These are phyloP conservation scores for Ensete glaucum DNA, from an alignment of 176 grass and related monocot species.

Conservation along the genomic window DNA sequence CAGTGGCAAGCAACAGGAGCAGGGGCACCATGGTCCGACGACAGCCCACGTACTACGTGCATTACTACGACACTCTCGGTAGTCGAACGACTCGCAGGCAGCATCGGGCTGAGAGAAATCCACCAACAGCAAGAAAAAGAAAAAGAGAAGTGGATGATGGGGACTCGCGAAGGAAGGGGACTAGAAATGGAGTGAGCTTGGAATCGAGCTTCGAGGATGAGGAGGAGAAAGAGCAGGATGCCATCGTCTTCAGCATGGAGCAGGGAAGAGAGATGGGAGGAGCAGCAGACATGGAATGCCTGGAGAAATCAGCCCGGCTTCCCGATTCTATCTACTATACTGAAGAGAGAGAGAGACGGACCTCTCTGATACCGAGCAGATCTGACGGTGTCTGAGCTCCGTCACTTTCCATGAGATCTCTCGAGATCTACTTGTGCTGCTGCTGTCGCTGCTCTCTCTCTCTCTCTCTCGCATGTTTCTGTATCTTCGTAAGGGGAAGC, in stretches of 20 bases:
- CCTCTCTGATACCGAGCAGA: too few species aligned
- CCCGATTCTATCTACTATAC: too few species aligned
- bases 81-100: not conserved
- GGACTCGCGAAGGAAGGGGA: not conserved
- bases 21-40: too few species aligned
- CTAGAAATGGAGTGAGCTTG: not conserved
- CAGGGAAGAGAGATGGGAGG: not conserved
- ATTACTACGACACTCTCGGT: not conserved
- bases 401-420: not conserved
- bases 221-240: not conserved
- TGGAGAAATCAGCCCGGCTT: not conserved
- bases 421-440: not conserved
- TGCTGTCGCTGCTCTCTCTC: not conserved
- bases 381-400: not conserved
- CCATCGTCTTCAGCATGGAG: not conserved
- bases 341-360: too few species aligned
- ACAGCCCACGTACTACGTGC: not conserved
- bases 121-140: too few species aligned
- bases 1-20: too few species aligned
- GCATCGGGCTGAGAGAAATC: too few species aligned
- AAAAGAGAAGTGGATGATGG: not conserved
- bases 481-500: too few species aligned
- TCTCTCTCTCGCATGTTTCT: too few species aligned
- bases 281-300: slow-evolving; percentile 12
- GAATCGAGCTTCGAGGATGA: slow-evolving; percentile 7